These are phyloP conservation scores for Medicago truncatula DNA, from an alignment of 306 rosid genomes.

Conservation along the genomic window MtrunA17r5.0-ANR NC_053045.1:35585001-35585500, in stretches of 20 bases:
- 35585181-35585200: neutral
- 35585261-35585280: neutral
- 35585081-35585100: neutral
- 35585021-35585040: neutral
- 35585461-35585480: constrained; percentile 89
- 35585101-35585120: neutral
- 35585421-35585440: constrained; percentile 56
- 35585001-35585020: neutral
- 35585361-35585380: neutral
- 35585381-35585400: constrained; percentile 1
- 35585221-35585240: neutral
- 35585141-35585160: neutral
- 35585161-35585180: constrained; percentile 1
- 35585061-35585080: neutral
- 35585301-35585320: neutral
- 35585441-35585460: constrained; percentile 99
- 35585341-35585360: constrained; percentile 3
- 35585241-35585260: neutral
- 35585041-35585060: neutral
- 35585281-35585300: neutral
- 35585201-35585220: neutral
- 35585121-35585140: neutral
- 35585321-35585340: neutral
- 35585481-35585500: constrained; percentile 68
- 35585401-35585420: constrained; percentile 26